Evolutionary conservation across 1,284 basidiomycete genomes (phyloP).

Genomic region (Gomphus bonarii): DNA sequence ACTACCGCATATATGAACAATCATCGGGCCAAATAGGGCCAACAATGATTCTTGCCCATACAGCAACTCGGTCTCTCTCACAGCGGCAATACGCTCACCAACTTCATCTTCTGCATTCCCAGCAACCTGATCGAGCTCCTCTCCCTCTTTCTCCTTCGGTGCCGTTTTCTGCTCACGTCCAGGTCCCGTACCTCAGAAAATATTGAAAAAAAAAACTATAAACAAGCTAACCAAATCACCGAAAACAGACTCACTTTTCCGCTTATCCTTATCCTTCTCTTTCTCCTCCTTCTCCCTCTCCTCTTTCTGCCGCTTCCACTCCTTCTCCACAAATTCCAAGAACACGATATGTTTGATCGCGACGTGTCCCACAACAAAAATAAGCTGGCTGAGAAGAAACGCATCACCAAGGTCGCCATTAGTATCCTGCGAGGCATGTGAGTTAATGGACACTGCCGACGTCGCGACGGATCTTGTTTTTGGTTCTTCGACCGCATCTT

Average conservation of each 20-base stretch:
- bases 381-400: slow-evolving; percentile 81
- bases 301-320: slow-evolving; percentile 94
- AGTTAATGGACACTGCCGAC: slow-evolving; percentile 10
- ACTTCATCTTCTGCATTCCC: slow-evolving; percentile 99
- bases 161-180: slow-evolving; percentile 23
- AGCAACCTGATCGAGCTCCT: slow-evolving; percentile 93
- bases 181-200: slow-evolving; percentile 22
- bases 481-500: slow-evolving; percentile 26
- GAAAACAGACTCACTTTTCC: slow-evolving; percentile 46
- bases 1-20: slow-evolving; percentile 82
- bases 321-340: slow-evolving; percentile 92
- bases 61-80: slow-evolving; percentile 84
- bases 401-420: slow-evolving; percentile 61
- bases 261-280: slow-evolving; percentile 1
- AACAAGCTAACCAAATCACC: slow-evolving; percentile 25
- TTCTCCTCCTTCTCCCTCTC: slow-evolving; percentile 42
- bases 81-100: slow-evolving; percentile 77
- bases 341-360: slow-evolving; percentile 98
- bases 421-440: slow-evolving; percentile 17
- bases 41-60: slow-evolving; percentile 81
- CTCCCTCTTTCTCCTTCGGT: slow-evolving; percentile 47
- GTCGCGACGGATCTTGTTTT: slow-evolving; percentile 13
- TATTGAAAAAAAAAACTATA: background rate
- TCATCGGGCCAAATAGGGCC: slow-evolving; percentile 80
- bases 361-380: slow-evolving; percentile 93